A percentile compares a stretch with the other conserved stretches of the same genome.
Evolutionary conservation across 352 stramenopile species (phyloP).

Genomic region (Phytophthora meadii): DNA sequence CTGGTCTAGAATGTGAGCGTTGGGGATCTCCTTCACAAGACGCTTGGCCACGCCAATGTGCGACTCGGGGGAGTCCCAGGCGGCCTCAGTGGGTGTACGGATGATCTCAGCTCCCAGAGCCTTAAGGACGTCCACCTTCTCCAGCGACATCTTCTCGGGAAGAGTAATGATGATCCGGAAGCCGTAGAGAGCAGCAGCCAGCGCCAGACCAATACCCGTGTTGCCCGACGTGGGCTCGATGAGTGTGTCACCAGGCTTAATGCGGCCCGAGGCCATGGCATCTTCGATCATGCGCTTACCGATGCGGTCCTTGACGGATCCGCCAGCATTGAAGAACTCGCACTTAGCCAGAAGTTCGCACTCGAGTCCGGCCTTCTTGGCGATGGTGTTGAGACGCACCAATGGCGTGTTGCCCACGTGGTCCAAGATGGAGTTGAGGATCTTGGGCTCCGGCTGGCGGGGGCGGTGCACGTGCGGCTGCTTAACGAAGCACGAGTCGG

Average conservation of each 20-base stretch:
- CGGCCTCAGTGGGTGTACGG: slow-evolving; percentile 95
- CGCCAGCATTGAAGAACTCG: slow-evolving; percentile 97
- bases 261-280: slow-evolving; percentile 89
- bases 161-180: slow-evolving; percentile 96
- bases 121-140: slow-evolving; percentile 97
- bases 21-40: slow-evolving; percentile 94
- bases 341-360: slow-evolving; percentile 96
- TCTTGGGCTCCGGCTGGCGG: slow-evolving; percentile 73
- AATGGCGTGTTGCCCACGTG: slow-evolving; percentile 96
- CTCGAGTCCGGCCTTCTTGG: slow-evolving; percentile 95
- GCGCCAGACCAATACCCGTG: slow-evolving; percentile 97
- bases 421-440: slow-evolving; percentile 94
- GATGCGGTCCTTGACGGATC: slow-evolving; percentile 93
- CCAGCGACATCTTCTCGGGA: slow-evolving; percentile 97
- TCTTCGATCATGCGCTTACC: slow-evolving; percentile 93
- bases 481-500: slow-evolving; percentile 74
- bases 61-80: slow-evolving; percentile 95
- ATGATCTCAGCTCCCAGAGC: slow-evolving; percentile 96
- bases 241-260: slow-evolving; percentile 95
- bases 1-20: slow-evolving; percentile 96
- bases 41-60: slow-evolving; percentile 95
- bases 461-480: slow-evolving; percentile 69
- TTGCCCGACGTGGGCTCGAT: slow-evolving; percentile 99
- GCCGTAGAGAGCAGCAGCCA: slow-evolving; percentile 96
- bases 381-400: slow-evolving; percentile 92